Conservation (phyloP, 148 eudicot species). For the Fagopyrum homotropicum region DNA sequence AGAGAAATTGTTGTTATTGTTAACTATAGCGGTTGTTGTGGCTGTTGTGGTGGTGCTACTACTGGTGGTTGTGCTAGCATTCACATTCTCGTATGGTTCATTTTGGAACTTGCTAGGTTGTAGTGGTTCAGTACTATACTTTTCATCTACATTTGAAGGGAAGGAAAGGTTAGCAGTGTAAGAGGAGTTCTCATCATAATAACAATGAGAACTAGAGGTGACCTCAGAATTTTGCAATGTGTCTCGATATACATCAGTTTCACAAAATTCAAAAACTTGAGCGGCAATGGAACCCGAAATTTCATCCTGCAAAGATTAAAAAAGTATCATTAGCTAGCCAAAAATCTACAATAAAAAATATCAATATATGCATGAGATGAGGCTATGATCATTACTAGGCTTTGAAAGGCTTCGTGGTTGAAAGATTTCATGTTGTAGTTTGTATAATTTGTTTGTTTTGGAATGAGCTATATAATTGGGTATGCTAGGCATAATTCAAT, state of each 20-base stretch:
- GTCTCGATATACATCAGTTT: slow-evolving; percentile 52
- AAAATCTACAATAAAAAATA: neutral
- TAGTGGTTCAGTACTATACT: slow-evolving; percentile 14
- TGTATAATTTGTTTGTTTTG: too few species aligned
- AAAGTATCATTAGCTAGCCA: neutral
- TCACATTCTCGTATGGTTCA: slow-evolving; percentile 16
- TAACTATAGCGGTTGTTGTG: slow-evolving; percentile 8
- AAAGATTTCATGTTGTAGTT: neutral
- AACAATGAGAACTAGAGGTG: slow-evolving; percentile 42
- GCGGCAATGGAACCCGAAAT: slow-evolving; percentile 52
- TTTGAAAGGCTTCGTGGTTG: neutral
- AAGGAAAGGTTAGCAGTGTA: slow-evolving; percentile 29
- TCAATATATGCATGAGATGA: neutral
- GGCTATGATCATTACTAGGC: neutral
- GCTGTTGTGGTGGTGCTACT: slow-evolving; percentile 21
- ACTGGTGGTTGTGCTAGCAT: slow-evolving; percentile 14
- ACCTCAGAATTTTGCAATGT: slow-evolving; percentile 55
- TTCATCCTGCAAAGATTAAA: slow-evolving; percentile 45
- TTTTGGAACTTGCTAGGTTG: slow-evolving; percentile 16
- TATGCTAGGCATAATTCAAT: neutral
- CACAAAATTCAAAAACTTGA: slow-evolving; percentile 52
- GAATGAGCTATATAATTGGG: too few species aligned
- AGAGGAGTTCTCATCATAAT: slow-evolving; percentile 49
- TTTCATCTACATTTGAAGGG: slow-evolving; percentile 19
- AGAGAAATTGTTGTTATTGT: slow-evolving; percentile 28